These are phyloP conservation scores for Lactarius sp. DNA, from an alignment of 768 basidiomycete genomes.

Conservation along the genomic window DNA sequence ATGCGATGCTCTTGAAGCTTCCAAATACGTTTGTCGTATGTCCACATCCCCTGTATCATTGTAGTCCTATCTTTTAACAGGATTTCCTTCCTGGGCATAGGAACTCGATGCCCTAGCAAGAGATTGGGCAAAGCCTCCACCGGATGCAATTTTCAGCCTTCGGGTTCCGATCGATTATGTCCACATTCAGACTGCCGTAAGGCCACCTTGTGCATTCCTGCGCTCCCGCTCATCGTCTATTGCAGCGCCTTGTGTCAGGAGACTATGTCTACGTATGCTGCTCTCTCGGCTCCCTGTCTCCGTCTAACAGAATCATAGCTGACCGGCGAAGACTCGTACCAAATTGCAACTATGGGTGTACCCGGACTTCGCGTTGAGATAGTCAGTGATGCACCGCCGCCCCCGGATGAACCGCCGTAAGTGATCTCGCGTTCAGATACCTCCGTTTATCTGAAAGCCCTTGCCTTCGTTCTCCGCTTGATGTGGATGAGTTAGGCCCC, in stretches of 20 bases:
- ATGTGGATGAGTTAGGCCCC: conserved; percentile 35
- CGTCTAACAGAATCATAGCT: conserved; percentile 41
- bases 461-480: background rate
- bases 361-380: conserved; percentile 83
- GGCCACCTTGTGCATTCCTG: conserved; percentile 29
- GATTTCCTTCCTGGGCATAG: conserved; percentile 35
- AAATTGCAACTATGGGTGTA: conserved; percentile 81
- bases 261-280: conserved; percentile 75
- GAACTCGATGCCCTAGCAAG: conserved; percentile 76
- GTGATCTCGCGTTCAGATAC: conserved; percentile 29
- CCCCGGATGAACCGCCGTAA: conserved; percentile 79
- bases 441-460: background rate
- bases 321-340: conserved; percentile 81
- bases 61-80: background rate
- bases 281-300: conserved; percentile 17
- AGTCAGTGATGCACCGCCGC: conserved; percentile 79
- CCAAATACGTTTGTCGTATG: conserved; percentile 63
- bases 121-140: conserved; percentile 85
- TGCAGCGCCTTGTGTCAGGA: conserved; percentile 70
- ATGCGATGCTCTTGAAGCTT: conserved; percentile 41
- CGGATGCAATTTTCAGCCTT: conserved; percentile 67
- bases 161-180: conserved; percentile 87
- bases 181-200: conserved; percentile 75
- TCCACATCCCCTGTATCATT: conserved; percentile 6
- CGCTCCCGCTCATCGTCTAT: conserved; percentile 19